These are phyloP conservation scores for Porpolomopsis calyptriformis DNA, from an alignment of 768 basidiomycete genomes.

Conservation along the genomic window DNA sequence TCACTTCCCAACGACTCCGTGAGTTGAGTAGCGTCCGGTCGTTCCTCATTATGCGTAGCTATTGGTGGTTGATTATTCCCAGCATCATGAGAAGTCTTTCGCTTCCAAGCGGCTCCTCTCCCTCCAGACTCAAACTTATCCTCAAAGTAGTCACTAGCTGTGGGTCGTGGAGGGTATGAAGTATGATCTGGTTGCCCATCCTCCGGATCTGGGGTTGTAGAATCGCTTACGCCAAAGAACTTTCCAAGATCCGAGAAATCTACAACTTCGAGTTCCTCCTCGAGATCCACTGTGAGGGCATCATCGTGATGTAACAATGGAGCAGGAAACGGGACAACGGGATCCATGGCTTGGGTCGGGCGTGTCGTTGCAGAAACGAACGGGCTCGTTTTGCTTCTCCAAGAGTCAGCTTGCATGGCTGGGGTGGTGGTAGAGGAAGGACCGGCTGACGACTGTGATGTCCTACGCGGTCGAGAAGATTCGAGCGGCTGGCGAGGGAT, in stretches of 20 bases:
- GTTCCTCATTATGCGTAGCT: background rate
- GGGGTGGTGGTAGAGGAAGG: conserved; percentile 17
- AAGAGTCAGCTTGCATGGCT: conserved; percentile 43
- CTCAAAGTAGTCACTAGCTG: conserved; percentile 69
- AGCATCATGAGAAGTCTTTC: conserved; percentile 14
- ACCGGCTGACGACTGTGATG: conserved; percentile 13
- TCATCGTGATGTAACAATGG: conserved; percentile 22
- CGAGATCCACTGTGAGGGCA: conserved; percentile 32
- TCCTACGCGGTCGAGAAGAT: conserved; percentile 19
- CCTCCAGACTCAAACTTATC: conserved; percentile 22
- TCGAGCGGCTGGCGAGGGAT: conserved; percentile 18
- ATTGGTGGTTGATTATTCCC: conserved; percentile 3
- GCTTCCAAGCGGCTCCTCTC: conserved; percentile 37
- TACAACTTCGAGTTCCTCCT: conserved; percentile 65
- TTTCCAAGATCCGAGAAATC: conserved; percentile 71
- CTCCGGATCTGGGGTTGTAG: conserved; percentile 14
- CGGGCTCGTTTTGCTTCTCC: conserved; percentile 47
- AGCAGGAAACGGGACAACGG: conserved; percentile 13
- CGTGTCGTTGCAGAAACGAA: conserved; percentile 21
- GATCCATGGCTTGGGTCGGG: conserved; percentile 19
- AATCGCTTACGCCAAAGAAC: conserved; percentile 40
- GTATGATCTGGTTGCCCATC: conserved; percentile 10
- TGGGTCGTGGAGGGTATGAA: conserved; percentile 32
- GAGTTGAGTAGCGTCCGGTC: background rate
- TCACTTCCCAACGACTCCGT: background rate